Base-by-base conservation (phyloP, 1,284 basidiomycete genomes). In the Tilletiopsis washingtonensis region DNA sequence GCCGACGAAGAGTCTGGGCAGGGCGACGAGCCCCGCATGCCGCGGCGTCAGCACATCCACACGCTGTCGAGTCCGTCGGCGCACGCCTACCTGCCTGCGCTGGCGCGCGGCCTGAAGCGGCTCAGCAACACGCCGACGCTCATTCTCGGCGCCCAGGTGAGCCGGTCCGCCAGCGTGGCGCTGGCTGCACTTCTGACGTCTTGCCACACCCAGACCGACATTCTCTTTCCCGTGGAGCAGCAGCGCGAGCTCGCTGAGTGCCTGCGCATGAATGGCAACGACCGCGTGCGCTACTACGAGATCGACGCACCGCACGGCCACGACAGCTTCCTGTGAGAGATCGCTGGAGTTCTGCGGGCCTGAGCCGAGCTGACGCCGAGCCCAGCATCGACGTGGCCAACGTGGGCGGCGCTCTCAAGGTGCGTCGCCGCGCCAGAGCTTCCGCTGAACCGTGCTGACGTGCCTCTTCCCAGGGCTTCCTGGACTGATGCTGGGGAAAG, bases 141-240 rank as follows among this genome's bases (percentile, higher is more conserved):
- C 24, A 81, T 99, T 1, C 80, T 99, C 11, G 94, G 94, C 17
- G 93, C 96, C 4, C 32, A 34, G 32, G n/a, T n/a, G n/a, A n/a
- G n/a, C n/a, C n/a, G n/a, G n/a, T n/a, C n/a, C n/a, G n/a, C n/a
- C n/a, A n/a, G n/a, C n/a, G n/a, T n/a, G n/a, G n/a, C n/a, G n/a
- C n/a, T n/a, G n/a, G n/a, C n/a, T n/a, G n/a, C n/a, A n/a, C n/a
- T n/a, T n/a, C n/a, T n/a, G n/a, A n/a, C n/a, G n/a, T n/a, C n/a
- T n/a, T n/a, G n/a, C n/a, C n/a, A n/a, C n/a, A n/a, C n/a, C n/a
- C 93, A 99, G 76, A 88, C 84, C 66, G 93, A 99, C 68, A 91
- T 97, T 37, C 77, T 99, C 21, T 97, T 99, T 76, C 89, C 91
- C 0, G 88, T 97, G 5, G 91, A 97, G 69, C 93, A 98, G 75